Evolutionary conservation across 106 monocot genomes (phyloP), one percentile per base, ranked within the genome.

Genomic region (Dioscorea zingiberensis): DNA sequence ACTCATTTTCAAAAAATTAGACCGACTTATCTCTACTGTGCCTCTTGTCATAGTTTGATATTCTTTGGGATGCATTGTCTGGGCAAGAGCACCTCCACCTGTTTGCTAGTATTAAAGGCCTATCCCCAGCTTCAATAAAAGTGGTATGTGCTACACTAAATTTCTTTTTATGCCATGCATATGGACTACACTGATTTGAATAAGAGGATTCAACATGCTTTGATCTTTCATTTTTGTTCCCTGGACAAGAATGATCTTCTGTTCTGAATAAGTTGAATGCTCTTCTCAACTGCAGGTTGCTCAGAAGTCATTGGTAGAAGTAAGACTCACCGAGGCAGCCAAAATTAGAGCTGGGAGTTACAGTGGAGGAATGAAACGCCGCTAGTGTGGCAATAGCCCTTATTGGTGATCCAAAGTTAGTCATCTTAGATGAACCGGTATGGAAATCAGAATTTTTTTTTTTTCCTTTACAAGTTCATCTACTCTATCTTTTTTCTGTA

Each of bases 361-460:
- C 25, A 94, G 87, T 67, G 94, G 94, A 74, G 94, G 94, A 15
- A 94, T 94, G 94, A 94, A 87, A 30, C 90, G 94, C 5, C 72
- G 94, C 87, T 25, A 94, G 94, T 71, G 90, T 94, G 63, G 94
- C 94, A 21, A 83, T 94, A 64, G 84, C 94, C 48, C 82, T 94
- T 27, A 83, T 94, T 27, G 90, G 91, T 9, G 91, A 94, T 67
- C 94, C 94, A 59, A 91, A 91, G 67, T 47, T 94, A 71, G 83
- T 94, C 62, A 91, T 94, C 66, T 73, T 94, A 32, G 94, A 94
- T 73, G 94, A 94, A 78, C 94, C 94, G 44, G 90, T 91, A 87
- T 38, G 4, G 9, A 2, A 0, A 38, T 38, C 10, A 8, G 38
- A 38, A 38, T 38, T 38, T 38, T 38, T 8, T n/a, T n/a, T n/a